Evolutionary conservation across 176 grass and related monocot species (phyloP), one percentile per base, ranked within the genome.

Genomic region (Juncus effusus): DNA sequence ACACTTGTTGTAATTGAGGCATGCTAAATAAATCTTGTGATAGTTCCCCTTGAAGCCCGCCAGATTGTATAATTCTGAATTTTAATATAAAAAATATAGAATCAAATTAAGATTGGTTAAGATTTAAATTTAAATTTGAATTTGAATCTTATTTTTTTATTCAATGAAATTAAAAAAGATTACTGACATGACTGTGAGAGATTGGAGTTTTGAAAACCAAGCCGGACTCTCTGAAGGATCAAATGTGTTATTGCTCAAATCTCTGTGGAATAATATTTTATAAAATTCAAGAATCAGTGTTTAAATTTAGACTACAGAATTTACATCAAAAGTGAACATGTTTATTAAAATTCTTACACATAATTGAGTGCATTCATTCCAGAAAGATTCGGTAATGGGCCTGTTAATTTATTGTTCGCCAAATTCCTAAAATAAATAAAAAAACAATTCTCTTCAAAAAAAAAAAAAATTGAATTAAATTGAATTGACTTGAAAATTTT

Each of bases 241-340:
- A 63, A 99, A 99, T 38, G 83, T 70, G 72, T 99, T 99, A 73
- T 99, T 93, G 73, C 94, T 99, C 81, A 99, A 73, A 72, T 99
- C 88, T 11, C 94, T 99, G 76, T 13, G 16, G 66, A 71, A 50
- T 61, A 37, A 16, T 57, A 50, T 45, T 67, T 15, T 36, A 57
- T 6, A 28, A 64, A 4, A 16, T 66, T 44, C 51, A n/a, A 56
- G 41, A 66, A 39, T 42, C 36, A 70, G 4, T 56, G 15, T 40
- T 13, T 37, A 16, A 28, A 13, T 51, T 62, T 4, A 65, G 63
- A 28, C 19, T 28, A 56, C 4, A 40, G 35, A 45, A 51, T 62
- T 16, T 54, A 45, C 35, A 13, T 76, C 4, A 60, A 81, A 13
- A 56, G 12, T 77, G 51, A 13, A 0, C 9, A 13, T 16, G 41